Percentiles rank a stretch among this genome's conserved stretches.
Conservation (phyloP, 2,329 filamentous ascomycete species). For the Hypomyces rosellus region DNA sequence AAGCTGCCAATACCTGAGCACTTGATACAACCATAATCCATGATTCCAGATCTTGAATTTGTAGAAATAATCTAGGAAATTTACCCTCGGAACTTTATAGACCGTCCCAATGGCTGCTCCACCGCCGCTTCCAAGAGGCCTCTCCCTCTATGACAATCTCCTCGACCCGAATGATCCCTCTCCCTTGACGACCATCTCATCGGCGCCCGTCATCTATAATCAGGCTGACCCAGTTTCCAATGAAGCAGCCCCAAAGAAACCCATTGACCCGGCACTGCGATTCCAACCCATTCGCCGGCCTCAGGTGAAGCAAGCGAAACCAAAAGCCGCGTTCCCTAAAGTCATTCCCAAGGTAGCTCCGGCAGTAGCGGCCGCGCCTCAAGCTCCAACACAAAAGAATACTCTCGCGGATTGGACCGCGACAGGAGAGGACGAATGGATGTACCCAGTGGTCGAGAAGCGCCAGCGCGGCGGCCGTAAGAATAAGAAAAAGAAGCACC, state of each 20-base stretch:
- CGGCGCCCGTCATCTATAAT: conserved; percentile 67
- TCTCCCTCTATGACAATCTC: conserved; percentile 81
- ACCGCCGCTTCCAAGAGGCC: conserved; percentile 39
- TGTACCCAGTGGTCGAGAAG: conserved; percentile 58
- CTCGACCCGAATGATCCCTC: conserved; percentile 53
- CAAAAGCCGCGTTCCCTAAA: conserved; percentile 56
- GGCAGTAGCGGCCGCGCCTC: conserved; percentile 20
- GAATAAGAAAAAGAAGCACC: conserved; percentile 63
- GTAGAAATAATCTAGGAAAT: no score
- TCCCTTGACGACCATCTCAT: conserved; percentile 61
- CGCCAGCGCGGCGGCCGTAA: conserved; percentile 71
- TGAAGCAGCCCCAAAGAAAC: conserved; percentile 53
- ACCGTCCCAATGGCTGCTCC: conserved; percentile 24
- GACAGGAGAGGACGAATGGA: conserved; percentile 74
- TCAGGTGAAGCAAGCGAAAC: conserved; percentile 50
- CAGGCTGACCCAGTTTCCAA: conserved; percentile 40
- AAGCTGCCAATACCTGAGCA: no score
- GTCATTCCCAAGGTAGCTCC: conserved; percentile 27
- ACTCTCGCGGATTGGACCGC: conserved; percentile 76
- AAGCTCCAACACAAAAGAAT: conserved; percentile 48
- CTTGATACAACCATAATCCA: no score
- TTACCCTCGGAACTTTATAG: background rate
- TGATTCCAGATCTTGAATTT: no score
- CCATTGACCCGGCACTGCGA: conserved; percentile 56
- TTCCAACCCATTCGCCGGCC: conserved; percentile 84